These are phyloP conservation scores for Suillus alpinus DNA, from an alignment of 768 basidiomycete genomes.

Conservation along the genomic window DNA sequence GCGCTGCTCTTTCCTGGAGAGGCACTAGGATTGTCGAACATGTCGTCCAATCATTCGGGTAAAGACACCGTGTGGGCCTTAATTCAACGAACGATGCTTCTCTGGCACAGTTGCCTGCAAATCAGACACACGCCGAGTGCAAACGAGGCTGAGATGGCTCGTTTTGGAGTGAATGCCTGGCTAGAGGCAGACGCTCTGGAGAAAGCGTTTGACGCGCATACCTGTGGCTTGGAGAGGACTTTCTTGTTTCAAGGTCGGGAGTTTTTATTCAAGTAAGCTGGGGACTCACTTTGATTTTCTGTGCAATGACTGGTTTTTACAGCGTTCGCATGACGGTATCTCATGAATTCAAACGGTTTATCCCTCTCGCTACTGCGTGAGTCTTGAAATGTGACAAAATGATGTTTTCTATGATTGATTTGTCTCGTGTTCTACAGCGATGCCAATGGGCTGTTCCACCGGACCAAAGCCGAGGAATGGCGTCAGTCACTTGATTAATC, in stretches of 20 bases:
- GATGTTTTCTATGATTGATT: constrained; percentile 5
- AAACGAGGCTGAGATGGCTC: constrained; percentile 50
- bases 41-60: constrained; percentile 30
- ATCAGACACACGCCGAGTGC: constrained; percentile 45
- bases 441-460: constrained; percentile 45
- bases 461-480: constrained; percentile 65
- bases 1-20: constrained; percentile 78
- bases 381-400: constrained; percentile 16
- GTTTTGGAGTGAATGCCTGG: constrained; percentile 69
- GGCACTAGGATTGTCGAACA: constrained; percentile 38
- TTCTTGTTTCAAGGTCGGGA: constrained; percentile 72
- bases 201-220: constrained; percentile 57
- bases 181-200: constrained; percentile 68
- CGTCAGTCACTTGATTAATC: constrained; percentile 39
- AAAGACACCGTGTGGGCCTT: constrained; percentile 79
- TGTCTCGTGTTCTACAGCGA: constrained; percentile 29
- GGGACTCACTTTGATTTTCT: not conserved
- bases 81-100: constrained; percentile 62
- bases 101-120: constrained; percentile 72
- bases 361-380: constrained; percentile 58
- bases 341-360: constrained; percentile 63
- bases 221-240: constrained; percentile 63
- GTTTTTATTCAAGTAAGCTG: constrained; percentile 49
- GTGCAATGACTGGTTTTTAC: not conserved
- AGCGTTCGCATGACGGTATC: constrained; percentile 72